Percentiles rank a stretch among this genome's conserved stretches.
Conservation (phyloP, 2,329 filamentous ascomycete genomes). For the Fusarium oxysporum region DNA sequence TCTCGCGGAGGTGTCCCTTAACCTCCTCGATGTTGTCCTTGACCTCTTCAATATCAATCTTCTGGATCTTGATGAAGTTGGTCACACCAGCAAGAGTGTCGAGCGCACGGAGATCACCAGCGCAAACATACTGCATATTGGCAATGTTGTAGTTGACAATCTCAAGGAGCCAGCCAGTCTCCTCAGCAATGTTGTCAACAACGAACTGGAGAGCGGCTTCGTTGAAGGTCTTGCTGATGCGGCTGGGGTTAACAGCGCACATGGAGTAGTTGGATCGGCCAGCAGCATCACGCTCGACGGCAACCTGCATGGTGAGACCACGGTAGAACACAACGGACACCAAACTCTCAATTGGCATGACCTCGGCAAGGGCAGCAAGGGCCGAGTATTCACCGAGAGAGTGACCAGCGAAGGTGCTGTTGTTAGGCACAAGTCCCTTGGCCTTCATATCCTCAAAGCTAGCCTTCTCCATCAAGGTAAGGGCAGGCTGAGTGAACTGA, state of each 20-base stretch:
- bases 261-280: constrained; percentile 99
- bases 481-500: constrained; percentile 96
- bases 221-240: constrained; percentile 98
- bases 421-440: constrained; percentile 93
- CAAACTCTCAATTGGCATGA: constrained; percentile 99
- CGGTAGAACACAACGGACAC: constrained; percentile 99
- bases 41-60: constrained; percentile 95
- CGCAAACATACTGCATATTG: constrained; percentile 81
- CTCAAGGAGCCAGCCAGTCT: constrained; percentile 94
- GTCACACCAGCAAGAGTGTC: constrained; percentile 82
- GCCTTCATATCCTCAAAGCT: constrained; percentile 99
- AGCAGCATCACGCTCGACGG: constrained; percentile 92
- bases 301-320: constrained; percentile 98
- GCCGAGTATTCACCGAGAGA: constrained; percentile 98
- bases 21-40: constrained; percentile 92
- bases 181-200: constrained; percentile 92
- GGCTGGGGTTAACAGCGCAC: constrained; percentile 98
- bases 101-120: constrained; percentile 76
- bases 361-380: constrained; percentile 92
- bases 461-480: constrained; percentile 99
- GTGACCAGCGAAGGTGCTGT: constrained; percentile 98
- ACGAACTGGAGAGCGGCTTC: constrained; percentile 97
- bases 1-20: constrained; percentile 88
- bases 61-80: constrained; percentile 96
- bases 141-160: constrained; percentile 97